phyloP scores from a whole-genome alignment of 2,329 filamentous ascomycete genomes.

The Xylaria sp. region DNA sequence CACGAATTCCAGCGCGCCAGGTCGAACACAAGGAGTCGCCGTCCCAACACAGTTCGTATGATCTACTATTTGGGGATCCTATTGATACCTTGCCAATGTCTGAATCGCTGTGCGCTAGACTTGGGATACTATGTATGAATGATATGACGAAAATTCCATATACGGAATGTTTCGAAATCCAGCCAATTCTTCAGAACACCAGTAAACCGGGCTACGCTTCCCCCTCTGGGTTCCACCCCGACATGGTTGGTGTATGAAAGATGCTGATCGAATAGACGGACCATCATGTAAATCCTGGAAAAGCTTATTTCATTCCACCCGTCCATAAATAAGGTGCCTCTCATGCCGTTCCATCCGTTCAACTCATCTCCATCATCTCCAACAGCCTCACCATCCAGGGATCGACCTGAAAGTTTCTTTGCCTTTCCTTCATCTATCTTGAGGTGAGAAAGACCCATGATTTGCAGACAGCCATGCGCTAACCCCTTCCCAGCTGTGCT shows the following conservation, averaged over 20 bases:
- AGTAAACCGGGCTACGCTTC: constrained; percentile 1
- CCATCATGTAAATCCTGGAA: constrained; percentile 16
- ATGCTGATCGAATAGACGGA: constrained; percentile 4
- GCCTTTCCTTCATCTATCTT: constrained; percentile 28
- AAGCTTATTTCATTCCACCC: constrained; percentile 17
- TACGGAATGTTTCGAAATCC: constrained; percentile 20
- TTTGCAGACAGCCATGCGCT: constrained; percentile 22
- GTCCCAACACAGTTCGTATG: constrained; percentile 38
- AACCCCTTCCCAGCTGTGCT: constrained; percentile 45
- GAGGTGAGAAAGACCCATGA: constrained; percentile 39
- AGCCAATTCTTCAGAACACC: background rate
- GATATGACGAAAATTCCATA: constrained; percentile 25
- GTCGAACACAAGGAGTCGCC: constrained; percentile 33
- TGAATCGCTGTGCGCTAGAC: constrained; percentile 13
- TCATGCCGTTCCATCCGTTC: constrained; percentile 34
- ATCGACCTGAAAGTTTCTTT: constrained; percentile 24
- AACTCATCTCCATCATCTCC: constrained; percentile 27
- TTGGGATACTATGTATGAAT: background rate
- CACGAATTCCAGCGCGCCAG: constrained; percentile 33
- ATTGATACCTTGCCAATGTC: constrained; percentile 36
- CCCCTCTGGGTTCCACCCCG: background rate
- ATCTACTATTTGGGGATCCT: constrained; percentile 42
- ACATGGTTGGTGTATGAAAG: constrained; percentile 22
- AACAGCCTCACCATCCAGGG: constrained; percentile 36
- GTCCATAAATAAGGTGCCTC: constrained; percentile 29